Conservation (phyloP, 192 early-diverging fungal species). For the Glomus cerebriforme region DNA sequence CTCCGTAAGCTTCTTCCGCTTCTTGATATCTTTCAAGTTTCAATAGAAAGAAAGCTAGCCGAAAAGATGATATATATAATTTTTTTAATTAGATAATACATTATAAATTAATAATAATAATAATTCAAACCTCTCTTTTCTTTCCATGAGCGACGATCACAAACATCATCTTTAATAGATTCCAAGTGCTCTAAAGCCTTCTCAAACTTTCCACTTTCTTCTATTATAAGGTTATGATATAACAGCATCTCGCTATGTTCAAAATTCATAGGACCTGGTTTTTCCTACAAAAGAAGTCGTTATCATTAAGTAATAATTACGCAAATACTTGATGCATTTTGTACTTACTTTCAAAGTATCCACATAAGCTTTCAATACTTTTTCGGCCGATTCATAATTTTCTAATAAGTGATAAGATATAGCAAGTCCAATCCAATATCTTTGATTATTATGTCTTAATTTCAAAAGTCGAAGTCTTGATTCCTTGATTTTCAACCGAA, state of each 20-base stretch:
- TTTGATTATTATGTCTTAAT: slow-evolving; percentile 65
- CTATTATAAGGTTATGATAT: slow-evolving; percentile 85
- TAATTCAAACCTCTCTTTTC: slow-evolving; percentile 63
- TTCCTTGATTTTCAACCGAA: slow-evolving; percentile 50
- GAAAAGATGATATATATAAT: neutral
- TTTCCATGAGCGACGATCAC: slow-evolving; percentile 73
- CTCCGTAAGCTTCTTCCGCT: slow-evolving; percentile 74
- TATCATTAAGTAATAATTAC: neutral
- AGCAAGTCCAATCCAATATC: slow-evolving; percentile 86
- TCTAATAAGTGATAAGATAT: slow-evolving; percentile 81
- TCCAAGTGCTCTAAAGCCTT: slow-evolving; percentile 78
- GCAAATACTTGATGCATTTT: neutral
- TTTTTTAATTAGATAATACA: too few species aligned
- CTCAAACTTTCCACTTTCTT: slow-evolving; percentile 79
- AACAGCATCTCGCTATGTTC: slow-evolving; percentile 84
- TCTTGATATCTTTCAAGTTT: slow-evolving; percentile 67
- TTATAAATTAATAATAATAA: too few species aligned
- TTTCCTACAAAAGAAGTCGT: slow-evolving; percentile 31
- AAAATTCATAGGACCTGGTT: slow-evolving; percentile 46
- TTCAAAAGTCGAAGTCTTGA: slow-evolving; percentile 69
- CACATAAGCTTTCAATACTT: slow-evolving; percentile 70
- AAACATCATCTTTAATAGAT: slow-evolving; percentile 69
- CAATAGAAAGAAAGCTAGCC: slow-evolving; percentile 59
- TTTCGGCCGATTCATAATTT: slow-evolving; percentile 73
- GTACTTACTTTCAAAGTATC: slow-evolving; percentile 62